Base-by-base conservation (phyloP, 352 stramenopile species). In the Phytophthora cactorum region DNA sequence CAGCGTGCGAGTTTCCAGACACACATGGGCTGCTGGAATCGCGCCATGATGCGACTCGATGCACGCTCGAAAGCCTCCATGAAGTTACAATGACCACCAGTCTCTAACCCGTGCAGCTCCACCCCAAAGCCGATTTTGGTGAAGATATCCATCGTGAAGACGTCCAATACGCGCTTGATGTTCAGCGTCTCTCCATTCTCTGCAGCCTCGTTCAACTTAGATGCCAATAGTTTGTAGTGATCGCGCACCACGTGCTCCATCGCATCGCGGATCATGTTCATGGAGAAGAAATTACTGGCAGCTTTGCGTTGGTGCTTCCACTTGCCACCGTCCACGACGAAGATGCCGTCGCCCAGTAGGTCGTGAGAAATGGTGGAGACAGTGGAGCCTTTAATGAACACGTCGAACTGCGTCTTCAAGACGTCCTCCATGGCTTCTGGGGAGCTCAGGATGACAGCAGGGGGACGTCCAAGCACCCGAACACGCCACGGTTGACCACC, bases 261-360 rank as follows among this genome's bases (percentile, higher is more conserved):
- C 12, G 64, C 72, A 28, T 85, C 66, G 50, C 67, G 62, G 59
- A 92, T 81, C 74, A 76, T 86, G 32, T 77, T 72, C 56, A 75
- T 78, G 4, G 84, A 91, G 50, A 97, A 97, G 17, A 98, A 92
- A 55, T 97, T 89, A 51, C 89, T 97, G 52, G 89, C 90, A 22
- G 75, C 86, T 70, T 95, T 96, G 65, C 88, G 86, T 56, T 97
- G 90, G 55, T 81, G 61, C 27, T 74, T 74, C 90, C 90, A 97
- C 22, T 22, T 22, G 22, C 22, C 22, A 27, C 88, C 86, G 68
- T 96, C 86, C 10, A 81, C 52, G 6, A 61, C 74, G 52, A 96
- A 91, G 58, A 22, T 22, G 22, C 22, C 22, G 22, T 22, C 22
- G 22, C 22, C 22, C 22, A 22, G 22, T 22, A 22, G 72, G 47